These are phyloP conservation scores for Talaromyces sp. DNA, from an alignment of 2,329 filamentous ascomycete genomes.

Conservation along the genomic window DNA sequence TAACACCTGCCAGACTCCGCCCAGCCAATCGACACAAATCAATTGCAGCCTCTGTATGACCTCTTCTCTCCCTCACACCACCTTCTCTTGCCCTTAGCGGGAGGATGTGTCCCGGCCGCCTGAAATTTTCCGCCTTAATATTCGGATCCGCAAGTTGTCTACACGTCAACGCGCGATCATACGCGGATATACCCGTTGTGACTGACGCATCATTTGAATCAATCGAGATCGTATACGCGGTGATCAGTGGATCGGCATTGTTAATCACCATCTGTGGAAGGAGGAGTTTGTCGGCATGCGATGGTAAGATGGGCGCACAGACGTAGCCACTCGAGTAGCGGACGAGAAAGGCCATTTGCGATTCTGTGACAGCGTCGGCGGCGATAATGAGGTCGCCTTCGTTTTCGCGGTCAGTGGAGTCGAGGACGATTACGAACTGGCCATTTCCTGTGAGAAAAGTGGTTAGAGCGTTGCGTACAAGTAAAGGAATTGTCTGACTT, in stretches of 20 bases:
- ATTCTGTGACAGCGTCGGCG: constrained; percentile 74
- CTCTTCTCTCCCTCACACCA: constrained; percentile 72
- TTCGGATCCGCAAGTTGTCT: constrained; percentile 67
- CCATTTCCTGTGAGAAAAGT: constrained; percentile 57
- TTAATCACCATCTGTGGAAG: constrained; percentile 91
- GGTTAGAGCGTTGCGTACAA: neutral
- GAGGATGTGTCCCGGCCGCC: constrained; percentile 85
- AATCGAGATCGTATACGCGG: constrained; percentile 88
- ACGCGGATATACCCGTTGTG: constrained; percentile 85
- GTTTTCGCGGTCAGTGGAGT: constrained; percentile 89
- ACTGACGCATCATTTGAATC: constrained; percentile 71
- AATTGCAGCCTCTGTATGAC: constrained; percentile 90
- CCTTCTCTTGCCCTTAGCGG: constrained; percentile 75
- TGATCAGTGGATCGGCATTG: constrained; percentile 75
- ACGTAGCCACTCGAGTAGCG: constrained; percentile 84
- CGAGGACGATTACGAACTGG: constrained; percentile 94
- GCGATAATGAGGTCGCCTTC: constrained; percentile 98
- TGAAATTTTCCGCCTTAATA: constrained; percentile 60
- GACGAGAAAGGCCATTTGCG: constrained; percentile 95
- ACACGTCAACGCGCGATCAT: constrained; percentile 80
- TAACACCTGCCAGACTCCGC: constrained; percentile 71
- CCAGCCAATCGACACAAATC: constrained; percentile 86
- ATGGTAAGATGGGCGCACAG: constrained; percentile 75
- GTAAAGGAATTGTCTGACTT: constrained; percentile 21
- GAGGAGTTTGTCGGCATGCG: constrained; percentile 65